Percentiles rank a stretch among this genome's conserved stretches.
phyloP scores from a whole-genome alignment of 768 basidiomycete species.

The Crassisporium funariophilum region DNA sequence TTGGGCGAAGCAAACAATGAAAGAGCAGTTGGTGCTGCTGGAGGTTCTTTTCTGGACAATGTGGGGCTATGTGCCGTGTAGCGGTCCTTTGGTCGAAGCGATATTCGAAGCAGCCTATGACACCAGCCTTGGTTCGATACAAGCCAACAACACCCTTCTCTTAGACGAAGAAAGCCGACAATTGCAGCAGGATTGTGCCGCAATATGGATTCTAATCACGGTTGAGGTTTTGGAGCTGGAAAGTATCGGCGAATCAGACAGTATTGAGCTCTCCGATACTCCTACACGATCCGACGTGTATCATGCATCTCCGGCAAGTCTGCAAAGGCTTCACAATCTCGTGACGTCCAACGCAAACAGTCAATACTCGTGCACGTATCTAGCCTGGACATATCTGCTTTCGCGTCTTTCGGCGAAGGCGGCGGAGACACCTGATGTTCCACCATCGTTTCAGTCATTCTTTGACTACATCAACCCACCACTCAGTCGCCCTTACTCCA shows the following conservation, averaged over 20 bases:
- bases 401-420: slow-evolving; percentile 57
- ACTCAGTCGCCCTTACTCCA: slow-evolving; percentile 45
- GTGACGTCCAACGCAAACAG: slow-evolving; percentile 60
- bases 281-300: slow-evolving; percentile 55
- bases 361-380: slow-evolving; percentile 69
- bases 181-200: slow-evolving; percentile 65
- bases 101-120: slow-evolving; percentile 68
- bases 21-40: slow-evolving; percentile 78
- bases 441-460: slow-evolving; percentile 55
- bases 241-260: slow-evolving; percentile 53
- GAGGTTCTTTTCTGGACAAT: slow-evolving; percentile 90
- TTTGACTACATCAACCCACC: slow-evolving; percentile 53
- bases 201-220: slow-evolving; percentile 78
- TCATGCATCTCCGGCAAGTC: slow-evolving; percentile 59
- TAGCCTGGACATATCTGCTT: slow-evolving; percentile 86
- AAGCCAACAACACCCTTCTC: slow-evolving; percentile 63
- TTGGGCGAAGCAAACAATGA: slow-evolving; percentile 74
- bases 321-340: slow-evolving; percentile 68
- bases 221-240: slow-evolving; percentile 84
- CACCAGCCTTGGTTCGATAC: slow-evolving; percentile 64
- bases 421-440: slow-evolving; percentile 49
- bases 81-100: slow-evolving; percentile 59
- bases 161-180: slow-evolving; percentile 75
- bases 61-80: slow-evolving; percentile 74
- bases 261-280: slow-evolving; percentile 53